Conservation (phyloP, 306 rosid species). For the Bauhinia variegata region DNA sequence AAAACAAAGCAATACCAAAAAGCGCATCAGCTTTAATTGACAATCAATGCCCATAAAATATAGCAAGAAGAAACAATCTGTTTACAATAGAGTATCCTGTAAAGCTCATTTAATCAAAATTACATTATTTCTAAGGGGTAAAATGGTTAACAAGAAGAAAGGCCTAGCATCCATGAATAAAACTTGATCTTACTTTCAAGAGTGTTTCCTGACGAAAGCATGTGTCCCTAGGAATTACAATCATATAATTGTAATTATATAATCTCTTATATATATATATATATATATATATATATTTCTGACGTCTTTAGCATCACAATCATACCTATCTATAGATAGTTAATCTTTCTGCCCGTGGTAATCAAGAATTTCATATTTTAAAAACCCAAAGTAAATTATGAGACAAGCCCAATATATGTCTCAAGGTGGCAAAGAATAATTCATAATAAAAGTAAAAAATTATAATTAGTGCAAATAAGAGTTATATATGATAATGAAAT, state of each 20-base stretch:
- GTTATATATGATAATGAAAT: background rate
- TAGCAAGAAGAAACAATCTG: too few species aligned
- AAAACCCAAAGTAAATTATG: conserved; percentile 2
- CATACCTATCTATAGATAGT: background rate
- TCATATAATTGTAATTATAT: too few species aligned
- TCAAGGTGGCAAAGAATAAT: conserved; percentile 23
- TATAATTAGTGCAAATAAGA: conserved; percentile 11
- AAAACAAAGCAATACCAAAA: background rate
- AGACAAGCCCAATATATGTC: conserved; percentile 11
- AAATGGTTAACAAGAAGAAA: too few species aligned
- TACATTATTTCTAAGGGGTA: too few species aligned
- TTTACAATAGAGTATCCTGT: too few species aligned
- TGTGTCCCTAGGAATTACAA: too few species aligned
- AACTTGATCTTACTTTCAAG: too few species aligned
- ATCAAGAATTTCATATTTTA: conserved; percentile 1
- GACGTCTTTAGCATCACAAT: background rate
- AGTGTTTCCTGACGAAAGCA: too few species aligned
- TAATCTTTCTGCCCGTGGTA: conserved; percentile 11
- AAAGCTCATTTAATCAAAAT: too few species aligned
- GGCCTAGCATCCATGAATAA: too few species aligned
- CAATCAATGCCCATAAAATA: too few species aligned
- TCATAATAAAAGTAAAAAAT: conserved; percentile 19
- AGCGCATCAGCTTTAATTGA: background rate
- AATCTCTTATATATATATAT: too few species aligned
- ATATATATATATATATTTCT: background rate